A percentile compares a stretch with the other conserved stretches of the same genome.
Evolutionary conservation across 768 basidiomycete species (phyloP).

Genomic region (Lanmaoa pseudosensibilis): DNA sequence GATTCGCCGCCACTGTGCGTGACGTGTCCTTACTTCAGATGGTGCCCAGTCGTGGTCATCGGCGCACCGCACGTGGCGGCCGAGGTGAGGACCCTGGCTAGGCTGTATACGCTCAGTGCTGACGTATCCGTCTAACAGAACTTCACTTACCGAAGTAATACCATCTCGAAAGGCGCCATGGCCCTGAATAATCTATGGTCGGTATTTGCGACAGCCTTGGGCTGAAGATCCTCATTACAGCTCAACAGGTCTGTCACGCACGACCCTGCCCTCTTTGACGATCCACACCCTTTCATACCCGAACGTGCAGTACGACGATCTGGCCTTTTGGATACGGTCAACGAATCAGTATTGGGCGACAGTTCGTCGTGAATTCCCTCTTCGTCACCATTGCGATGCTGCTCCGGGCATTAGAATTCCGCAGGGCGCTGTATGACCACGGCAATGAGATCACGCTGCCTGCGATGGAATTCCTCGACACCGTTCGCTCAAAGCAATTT

Average conservation of each 20-base stretch:
- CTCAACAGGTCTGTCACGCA: slow-evolving; percentile 7
- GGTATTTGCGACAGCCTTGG: background rate
- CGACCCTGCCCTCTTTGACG: slow-evolving; percentile 8
- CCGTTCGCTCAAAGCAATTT: slow-evolving; percentile 6
- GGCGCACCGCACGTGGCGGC: slow-evolving; percentile 8
- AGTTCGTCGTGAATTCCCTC: slow-evolving; percentile 6
- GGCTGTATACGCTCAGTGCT: background rate
- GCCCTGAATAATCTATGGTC: slow-evolving; percentile 4
- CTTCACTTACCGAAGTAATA: background rate
- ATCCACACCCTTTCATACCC: slow-evolving; percentile 14
- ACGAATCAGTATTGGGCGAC: slow-evolving; percentile 7
- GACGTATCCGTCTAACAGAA: background rate
- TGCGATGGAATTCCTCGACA: slow-evolving; percentile 6
- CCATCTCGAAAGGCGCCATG: slow-evolving; percentile 6
- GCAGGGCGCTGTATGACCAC: background rate
- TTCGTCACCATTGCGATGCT: slow-evolving; percentile 9
- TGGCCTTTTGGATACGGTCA: slow-evolving; percentile 15
- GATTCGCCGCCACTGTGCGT: too few relatives aligned
- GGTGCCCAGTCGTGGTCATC: slow-evolving; percentile 6
- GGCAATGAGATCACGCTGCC: slow-evolving; percentile 7
- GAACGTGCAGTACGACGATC: slow-evolving; percentile 10
- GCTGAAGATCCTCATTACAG: background rate
- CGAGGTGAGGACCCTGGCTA: background rate
- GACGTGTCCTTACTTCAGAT: background rate
- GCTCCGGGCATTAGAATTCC: slow-evolving; percentile 9